Percentiles rank a stretch among this genome's conserved stretches.
These are phyloP conservation scores for Pythium brachiatum DNA, from an alignment of 352 stramenopile genomes.

Conservation along the genomic window DNA sequence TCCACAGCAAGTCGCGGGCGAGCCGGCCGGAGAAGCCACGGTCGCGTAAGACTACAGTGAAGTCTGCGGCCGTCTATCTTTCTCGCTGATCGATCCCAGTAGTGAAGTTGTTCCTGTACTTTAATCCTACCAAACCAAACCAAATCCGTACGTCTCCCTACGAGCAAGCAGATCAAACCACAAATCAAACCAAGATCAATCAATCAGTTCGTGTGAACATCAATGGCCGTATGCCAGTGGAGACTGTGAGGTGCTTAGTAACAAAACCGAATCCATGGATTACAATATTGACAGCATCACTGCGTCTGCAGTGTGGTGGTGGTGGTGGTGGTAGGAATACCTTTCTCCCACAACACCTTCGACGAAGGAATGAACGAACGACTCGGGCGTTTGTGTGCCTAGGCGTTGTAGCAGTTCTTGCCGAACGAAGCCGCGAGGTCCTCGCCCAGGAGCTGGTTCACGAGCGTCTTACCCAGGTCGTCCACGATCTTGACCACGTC, in stretches of 20 bases:
- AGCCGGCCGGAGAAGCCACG: constrained; percentile 20
- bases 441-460: constrained; percentile 45
- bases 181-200: no score
- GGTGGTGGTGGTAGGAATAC: no score
- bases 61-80: background rate
- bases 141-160: constrained; percentile 23
- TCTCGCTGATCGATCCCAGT: constrained; percentile 3
- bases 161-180: no score
- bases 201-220: background rate
- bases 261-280: constrained; percentile 11
- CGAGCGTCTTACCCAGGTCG: constrained; percentile 39
- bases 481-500: constrained; percentile 41
- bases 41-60: constrained; percentile 8
- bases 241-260: background rate
- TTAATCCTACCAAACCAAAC: background rate
- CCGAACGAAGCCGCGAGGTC: constrained; percentile 41
- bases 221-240: no score
- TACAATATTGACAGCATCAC: background rate
- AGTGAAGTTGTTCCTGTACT: constrained; percentile 18
- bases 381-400: no score
- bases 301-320: no score
- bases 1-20: constrained; percentile 25
- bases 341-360: background rate
- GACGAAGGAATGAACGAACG: background rate
- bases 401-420: constrained; percentile 38